Percentiles rank a stretch among this genome's conserved stretches.
Conservation (phyloP, 2,329 filamentous ascomycete species). For the Trichoderma atrobrunneum region DNA sequence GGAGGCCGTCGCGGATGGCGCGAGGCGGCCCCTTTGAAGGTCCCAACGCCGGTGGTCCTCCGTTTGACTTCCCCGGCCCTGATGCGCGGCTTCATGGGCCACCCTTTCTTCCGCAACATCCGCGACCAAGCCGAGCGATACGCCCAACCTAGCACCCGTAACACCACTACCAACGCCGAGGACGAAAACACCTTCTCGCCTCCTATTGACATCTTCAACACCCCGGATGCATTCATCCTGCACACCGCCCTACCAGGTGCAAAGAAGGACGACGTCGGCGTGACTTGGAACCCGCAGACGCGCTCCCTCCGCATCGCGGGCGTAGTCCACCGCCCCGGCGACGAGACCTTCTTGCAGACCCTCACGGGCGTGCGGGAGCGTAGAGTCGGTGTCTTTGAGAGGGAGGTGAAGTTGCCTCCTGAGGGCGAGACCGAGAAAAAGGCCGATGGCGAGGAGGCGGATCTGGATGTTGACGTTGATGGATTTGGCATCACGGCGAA, state of each 20-base stretch:
- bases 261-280: slow-evolving; percentile 72
- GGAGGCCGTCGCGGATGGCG: slow-evolving; percentile 9
- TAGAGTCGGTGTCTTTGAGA: slow-evolving; percentile 71
- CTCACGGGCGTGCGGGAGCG: slow-evolving; percentile 61
- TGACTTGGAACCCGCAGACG: slow-evolving; percentile 72
- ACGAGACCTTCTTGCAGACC: slow-evolving; percentile 65
- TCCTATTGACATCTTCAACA: slow-evolving; percentile 74
- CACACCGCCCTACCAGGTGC: slow-evolving; percentile 77
- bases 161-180: neutral
- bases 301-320: slow-evolving; percentile 65
- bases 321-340: slow-evolving; percentile 68
- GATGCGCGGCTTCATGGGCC: slow-evolving; percentile 39
- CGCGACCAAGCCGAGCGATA: slow-evolving; percentile 38
- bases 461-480: slow-evolving; percentile 53
- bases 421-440: slow-evolving; percentile 23
- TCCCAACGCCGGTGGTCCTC: slow-evolving; percentile 29
- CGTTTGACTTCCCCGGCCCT: slow-evolving; percentile 40
- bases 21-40: slow-evolving; percentile 23
- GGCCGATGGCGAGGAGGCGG: slow-evolving; percentile 39
- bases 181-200: slow-evolving; percentile 52
- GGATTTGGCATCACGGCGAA: slow-evolving; percentile 67
- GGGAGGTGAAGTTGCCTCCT: slow-evolving; percentile 61
- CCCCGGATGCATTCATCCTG: slow-evolving; percentile 61
- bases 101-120: slow-evolving; percentile 44
- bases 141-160: neutral